Evolutionary conservation across 805 yeast genomes (phyloP).

Genomic region (Lachancea dasiensis): DNA sequence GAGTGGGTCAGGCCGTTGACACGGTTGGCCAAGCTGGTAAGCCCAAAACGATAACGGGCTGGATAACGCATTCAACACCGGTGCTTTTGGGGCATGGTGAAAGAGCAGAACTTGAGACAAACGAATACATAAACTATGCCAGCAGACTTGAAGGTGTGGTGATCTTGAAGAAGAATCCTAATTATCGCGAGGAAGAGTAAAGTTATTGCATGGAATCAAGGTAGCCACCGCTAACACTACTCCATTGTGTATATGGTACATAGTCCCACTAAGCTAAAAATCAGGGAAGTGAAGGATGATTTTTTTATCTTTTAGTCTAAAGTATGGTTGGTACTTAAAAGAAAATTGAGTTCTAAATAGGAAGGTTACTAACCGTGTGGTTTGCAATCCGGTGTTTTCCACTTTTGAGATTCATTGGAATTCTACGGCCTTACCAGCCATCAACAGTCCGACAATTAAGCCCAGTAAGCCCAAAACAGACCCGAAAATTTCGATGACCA

Average conservation of each 20-base stretch:
- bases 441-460: constrained; percentile 89
- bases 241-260: no score
- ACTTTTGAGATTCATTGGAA: constrained; percentile 43
- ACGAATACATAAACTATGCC: constrained; percentile 80
- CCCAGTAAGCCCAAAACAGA: constrained; percentile 94
- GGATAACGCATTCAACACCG: constrained; percentile 99
- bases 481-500: constrained; percentile 96
- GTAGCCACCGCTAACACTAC: no score
- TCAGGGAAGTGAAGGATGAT: no score
- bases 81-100: constrained; percentile 91
- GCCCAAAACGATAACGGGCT: constrained; percentile 97
- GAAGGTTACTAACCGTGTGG: not conserved
- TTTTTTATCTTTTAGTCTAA: no score
- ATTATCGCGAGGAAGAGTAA: constrained; percentile 57
- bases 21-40: constrained; percentile 99
- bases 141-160: constrained; percentile 89
- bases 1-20: constrained; percentile 99
- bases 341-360: not conserved
- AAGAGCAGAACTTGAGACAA: constrained; percentile 88
- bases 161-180: constrained; percentile 85
- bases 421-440: constrained; percentile 94
- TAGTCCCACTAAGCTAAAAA: no score
- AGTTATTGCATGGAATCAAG: not conserved
- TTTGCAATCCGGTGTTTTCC: constrained; percentile 1
- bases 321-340: no score